A percentile compares a stretch with the other conserved stretches of the same genome.
phyloP scores from a whole-genome alignment of 805 yeast species.

The Cyberlindnera mississippiensis region DNA sequence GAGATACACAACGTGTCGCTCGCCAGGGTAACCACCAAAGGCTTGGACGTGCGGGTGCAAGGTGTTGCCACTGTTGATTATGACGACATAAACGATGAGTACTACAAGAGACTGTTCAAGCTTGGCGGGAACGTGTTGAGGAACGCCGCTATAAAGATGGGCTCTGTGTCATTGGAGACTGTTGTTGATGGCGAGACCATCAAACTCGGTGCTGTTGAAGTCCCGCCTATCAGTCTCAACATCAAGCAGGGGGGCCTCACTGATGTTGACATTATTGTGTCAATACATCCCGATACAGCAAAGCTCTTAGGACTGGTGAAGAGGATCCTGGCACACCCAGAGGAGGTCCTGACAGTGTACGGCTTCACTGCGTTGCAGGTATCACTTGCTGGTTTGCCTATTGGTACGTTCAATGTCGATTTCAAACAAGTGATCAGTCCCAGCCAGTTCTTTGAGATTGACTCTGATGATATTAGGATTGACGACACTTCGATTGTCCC shows the following conservation, averaged over 20 bases:
- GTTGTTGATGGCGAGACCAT: conserved; percentile 17
- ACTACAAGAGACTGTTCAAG: conserved; percentile 27
- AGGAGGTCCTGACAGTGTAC: conserved; percentile 29
- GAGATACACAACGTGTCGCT: conserved; percentile 30
- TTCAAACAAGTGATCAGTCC: conserved; percentile 30
- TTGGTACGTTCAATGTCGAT: conserved; percentile 29
- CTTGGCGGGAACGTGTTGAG: conserved; percentile 31
- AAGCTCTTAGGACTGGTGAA: conserved; percentile 33
- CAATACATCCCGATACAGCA: conserved; percentile 31
- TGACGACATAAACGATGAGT: conserved; percentile 27
- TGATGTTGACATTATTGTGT: conserved; percentile 27
- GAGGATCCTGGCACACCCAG: conserved; percentile 29
- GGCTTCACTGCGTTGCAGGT: conserved; percentile 34
- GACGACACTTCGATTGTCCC: conserved; percentile 25
- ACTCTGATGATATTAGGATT: conserved; percentile 23
- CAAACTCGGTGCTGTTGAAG: conserved; percentile 31
- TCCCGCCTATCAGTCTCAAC: conserved; percentile 32
- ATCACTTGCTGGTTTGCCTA: conserved; percentile 32
- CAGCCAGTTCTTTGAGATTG: conserved; percentile 19
- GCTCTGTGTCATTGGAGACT: conserved; percentile 30
- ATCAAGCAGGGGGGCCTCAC: conserved; percentile 29
- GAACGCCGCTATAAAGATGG: conserved; percentile 29
- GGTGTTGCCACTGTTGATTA: conserved; percentile 32
- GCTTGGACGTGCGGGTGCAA: conserved; percentile 31
- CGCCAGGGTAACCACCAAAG: conserved; percentile 30